Evolutionary conservation across 2,329 filamentous ascomycete species (phyloP).

Genomic region (Atkinsonella hypoxylon): DNA sequence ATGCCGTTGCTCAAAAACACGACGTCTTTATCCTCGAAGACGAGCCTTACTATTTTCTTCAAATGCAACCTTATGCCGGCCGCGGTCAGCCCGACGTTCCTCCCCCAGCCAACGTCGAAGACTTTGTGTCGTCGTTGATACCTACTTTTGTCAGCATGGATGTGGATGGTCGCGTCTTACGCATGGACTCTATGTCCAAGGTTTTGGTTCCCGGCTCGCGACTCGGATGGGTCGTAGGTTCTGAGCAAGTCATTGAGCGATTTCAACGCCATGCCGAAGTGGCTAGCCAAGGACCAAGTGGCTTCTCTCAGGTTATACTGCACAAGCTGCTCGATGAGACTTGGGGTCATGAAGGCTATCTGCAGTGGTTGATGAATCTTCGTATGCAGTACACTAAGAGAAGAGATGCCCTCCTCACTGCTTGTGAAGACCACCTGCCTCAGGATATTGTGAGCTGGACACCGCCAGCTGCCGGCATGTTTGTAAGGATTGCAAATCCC

Average conservation of each 20-base stretch:
- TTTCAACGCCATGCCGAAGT: slow-evolving; percentile 76
- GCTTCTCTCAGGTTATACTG: slow-evolving; percentile 71
- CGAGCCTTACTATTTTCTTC: slow-evolving; percentile 89
- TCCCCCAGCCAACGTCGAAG: slow-evolving; percentile 48
- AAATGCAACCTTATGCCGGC: slow-evolving; percentile 66
- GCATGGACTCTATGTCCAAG: slow-evolving; percentile 90
- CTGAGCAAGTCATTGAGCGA: slow-evolving; percentile 71
- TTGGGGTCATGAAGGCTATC: slow-evolving; percentile 86
- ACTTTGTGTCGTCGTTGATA: slow-evolving; percentile 51
- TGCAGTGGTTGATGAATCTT: slow-evolving; percentile 80
- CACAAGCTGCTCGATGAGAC: slow-evolving; percentile 86
- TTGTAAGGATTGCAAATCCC: slow-evolving; percentile 43
- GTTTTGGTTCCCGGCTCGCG: slow-evolving; percentile 74
- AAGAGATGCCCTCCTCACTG: slow-evolving; percentile 62
- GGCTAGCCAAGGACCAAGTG: slow-evolving; percentile 73
- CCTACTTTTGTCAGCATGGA: slow-evolving; percentile 73
- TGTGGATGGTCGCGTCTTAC: slow-evolving; percentile 74
- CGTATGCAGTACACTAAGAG: slow-evolving; percentile 70
- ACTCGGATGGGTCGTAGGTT: slow-evolving; percentile 80
- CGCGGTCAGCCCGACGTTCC: slow-evolving; percentile 36
- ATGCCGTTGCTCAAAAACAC: slow-evolving; percentile 69
- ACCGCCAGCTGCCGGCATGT: slow-evolving; percentile 83
- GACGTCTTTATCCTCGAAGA: slow-evolving; percentile 83
- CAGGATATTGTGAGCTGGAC: slow-evolving; percentile 65
- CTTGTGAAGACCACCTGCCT: slow-evolving; percentile 70